Conservation (phyloP, 352 stramenopile genomes). For the Lagenidium sp. region DNA sequence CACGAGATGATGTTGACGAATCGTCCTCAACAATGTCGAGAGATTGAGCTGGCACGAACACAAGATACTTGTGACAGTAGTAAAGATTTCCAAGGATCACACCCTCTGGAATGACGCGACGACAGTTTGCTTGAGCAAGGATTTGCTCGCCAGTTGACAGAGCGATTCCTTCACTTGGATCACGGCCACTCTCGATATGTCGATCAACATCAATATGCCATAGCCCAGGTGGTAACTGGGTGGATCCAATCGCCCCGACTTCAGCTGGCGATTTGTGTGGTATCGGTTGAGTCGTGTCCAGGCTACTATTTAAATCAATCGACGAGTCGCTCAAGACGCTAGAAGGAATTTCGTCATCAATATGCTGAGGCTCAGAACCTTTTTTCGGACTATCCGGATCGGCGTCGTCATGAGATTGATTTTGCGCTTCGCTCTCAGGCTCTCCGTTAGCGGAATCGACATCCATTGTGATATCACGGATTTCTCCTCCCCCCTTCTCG, state of each 20-base stretch:
- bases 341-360: no score
- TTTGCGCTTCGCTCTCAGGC: neutral
- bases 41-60: conserved; percentile 50
- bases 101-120: conserved; percentile 68
- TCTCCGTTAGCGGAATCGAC: conserved; percentile 2
- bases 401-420: conserved; percentile 5
- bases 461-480: conserved; percentile 69
- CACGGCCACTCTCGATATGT: conserved; percentile 42
- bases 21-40: conserved; percentile 8
- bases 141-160: conserved; percentile 52
- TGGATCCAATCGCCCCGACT: no score
- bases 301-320: no score
- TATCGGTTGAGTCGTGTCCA: no score
- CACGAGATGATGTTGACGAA: neutral
- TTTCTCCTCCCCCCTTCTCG: conserved; percentile 62
- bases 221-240: conserved; percentile 5
- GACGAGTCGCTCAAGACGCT: no score
- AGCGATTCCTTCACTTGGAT: conserved; percentile 57
- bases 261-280: no score
- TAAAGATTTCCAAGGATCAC: conserved; percentile 58
- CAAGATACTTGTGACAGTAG: conserved; percentile 48
- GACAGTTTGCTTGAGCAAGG: conserved; percentile 45
- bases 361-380: no score
- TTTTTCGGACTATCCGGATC: conserved; percentile 9
- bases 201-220: conserved; percentile 19